These are phyloP conservation scores for Ophiostoma novo-ulmi DNA, from an alignment of 2,329 filamentous ascomycete species.

Conservation along the genomic window DNA sequence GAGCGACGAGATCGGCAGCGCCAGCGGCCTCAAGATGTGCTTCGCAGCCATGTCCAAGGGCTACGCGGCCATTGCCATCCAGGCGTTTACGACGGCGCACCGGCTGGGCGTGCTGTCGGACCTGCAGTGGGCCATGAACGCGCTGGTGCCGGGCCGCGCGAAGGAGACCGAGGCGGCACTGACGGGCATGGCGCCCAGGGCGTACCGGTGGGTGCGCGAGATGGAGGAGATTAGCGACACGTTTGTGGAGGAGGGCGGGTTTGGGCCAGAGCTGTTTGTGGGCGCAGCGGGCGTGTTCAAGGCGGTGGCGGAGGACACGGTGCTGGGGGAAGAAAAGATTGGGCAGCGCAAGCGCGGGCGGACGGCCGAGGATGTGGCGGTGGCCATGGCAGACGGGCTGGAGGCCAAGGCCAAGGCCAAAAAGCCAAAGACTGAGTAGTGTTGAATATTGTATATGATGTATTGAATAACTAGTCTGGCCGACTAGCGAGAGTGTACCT, in stretches of 20 bases:
- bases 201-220: slow-evolving; percentile 71
- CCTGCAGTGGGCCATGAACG: slow-evolving; percentile 51
- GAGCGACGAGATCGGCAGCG: slow-evolving; percentile 46
- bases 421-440: not conserved
- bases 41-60: slow-evolving; percentile 59
- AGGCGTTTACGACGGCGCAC: slow-evolving; percentile 65
- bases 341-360: slow-evolving; percentile 52
- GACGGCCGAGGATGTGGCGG: slow-evolving; percentile 41
- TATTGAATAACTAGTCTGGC: too few relatives aligned
- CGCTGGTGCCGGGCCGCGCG: slow-evolving; percentile 45
- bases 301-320: slow-evolving; percentile 55
- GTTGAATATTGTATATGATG: too few relatives aligned
- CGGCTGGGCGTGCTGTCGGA: slow-evolving; percentile 57
- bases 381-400: slow-evolving; percentile 29
- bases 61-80: slow-evolving; percentile 63
- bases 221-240: slow-evolving; percentile 71
- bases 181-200: slow-evolving; percentile 62
- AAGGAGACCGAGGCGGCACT: slow-evolving; percentile 42
- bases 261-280: slow-evolving; percentile 50
- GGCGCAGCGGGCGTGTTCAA: slow-evolving; percentile 59
- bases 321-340: slow-evolving; percentile 55
- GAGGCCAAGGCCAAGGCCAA: slow-evolving; percentile 27
- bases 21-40: slow-evolving; percentile 61
- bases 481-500: not conserved
- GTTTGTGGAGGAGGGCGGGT: slow-evolving; percentile 62